Evolutionary conservation across 352 stramenopile species (phyloP), one percentile per base, ranked within the genome.

Genomic region (Pythium monospermum): DNA sequence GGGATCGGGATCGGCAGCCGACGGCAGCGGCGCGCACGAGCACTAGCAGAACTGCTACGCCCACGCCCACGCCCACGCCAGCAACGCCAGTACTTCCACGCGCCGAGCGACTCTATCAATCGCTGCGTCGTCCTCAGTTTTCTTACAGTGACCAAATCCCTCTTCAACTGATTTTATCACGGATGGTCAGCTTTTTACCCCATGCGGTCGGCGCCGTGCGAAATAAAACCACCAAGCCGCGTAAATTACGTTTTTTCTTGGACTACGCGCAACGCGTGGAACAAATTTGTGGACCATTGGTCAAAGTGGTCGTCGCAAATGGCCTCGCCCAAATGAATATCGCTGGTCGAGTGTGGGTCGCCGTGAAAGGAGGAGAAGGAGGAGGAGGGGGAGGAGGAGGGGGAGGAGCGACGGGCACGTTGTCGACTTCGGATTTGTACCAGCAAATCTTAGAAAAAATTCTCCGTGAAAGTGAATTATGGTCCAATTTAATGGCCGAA

Each of bases 231-330:
- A 88, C 80, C 48, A 88, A 86, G 28, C 61, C 73, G 13, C 69
- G 79, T 3, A 91, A 87, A 40, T 71, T 87, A 59, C 74, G 69
- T 19, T 91, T 76, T 42, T 91, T 87, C 37, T 48, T 88, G 0
- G 73, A 86, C 33, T 86, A 87, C 31, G 59, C 69, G 12, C 52
- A 84, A 49, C 66, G 75, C 5, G 76, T 81, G 19, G 57, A 82
- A 39, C 46, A 68, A 1, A 44, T 73, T 6, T 80, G 64, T 21
- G 61, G 73, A 21, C 33, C 39, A 2, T 55, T 69, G 13, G 56
- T 83, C 10, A 72, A 73, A 32, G 53, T 91, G 8, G 68, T 61
- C 15, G 63, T 86, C 26, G 41, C 68, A 6, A 53, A 70, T 3
- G 59, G 60, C 22, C 68, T 67, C 45, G 75, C 64, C 11, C 23